phyloP scores from a whole-genome alignment of 257 asterid species.

The Solanum clarkiae region DNA sequence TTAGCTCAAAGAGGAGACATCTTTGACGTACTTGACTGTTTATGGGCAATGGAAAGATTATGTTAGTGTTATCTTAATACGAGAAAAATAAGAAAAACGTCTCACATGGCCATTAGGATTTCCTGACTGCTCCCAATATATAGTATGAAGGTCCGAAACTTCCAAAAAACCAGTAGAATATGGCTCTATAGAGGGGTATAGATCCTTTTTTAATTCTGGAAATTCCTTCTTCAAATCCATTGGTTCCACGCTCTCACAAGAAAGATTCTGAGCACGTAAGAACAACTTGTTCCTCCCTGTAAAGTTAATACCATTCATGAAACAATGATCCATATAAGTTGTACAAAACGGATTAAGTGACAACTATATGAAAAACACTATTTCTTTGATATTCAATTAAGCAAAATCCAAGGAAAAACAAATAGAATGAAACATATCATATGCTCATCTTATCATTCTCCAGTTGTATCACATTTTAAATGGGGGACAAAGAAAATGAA shows the following conservation, averaged over 20 bases:
- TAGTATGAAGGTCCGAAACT: slow-evolving; percentile 83
- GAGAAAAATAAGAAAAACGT: neutral
- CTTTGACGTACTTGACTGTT: neutral
- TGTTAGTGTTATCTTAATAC: neutral
- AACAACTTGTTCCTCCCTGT: slow-evolving; percentile 35
- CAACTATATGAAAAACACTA: neutral
- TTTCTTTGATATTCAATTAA: neutral
- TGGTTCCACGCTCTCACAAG: slow-evolving; percentile 18
- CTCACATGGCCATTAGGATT: slow-evolving; percentile 94
- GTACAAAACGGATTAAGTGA: neutral
- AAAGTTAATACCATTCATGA: neutral
- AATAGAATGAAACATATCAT: neutral
- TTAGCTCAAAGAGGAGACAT: neutral
- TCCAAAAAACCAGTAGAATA: slow-evolving; percentile 57
- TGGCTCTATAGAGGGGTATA: slow-evolving; percentile 74
- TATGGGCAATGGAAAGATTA: neutral
- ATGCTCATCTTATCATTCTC: neutral
- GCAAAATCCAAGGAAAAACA: neutral
- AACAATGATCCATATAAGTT: neutral
- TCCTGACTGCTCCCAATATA: slow-evolving; percentile 90
- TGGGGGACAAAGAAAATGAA: neutral
- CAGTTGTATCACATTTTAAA: neutral
- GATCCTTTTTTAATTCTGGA: slow-evolving; percentile 28
- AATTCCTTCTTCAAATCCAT: slow-evolving; percentile 38
- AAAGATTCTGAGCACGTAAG: slow-evolving; percentile 8